phyloP scores from a whole-genome alignment of 208 protist genomes.

The Acanthamoeba sp. region DNA sequence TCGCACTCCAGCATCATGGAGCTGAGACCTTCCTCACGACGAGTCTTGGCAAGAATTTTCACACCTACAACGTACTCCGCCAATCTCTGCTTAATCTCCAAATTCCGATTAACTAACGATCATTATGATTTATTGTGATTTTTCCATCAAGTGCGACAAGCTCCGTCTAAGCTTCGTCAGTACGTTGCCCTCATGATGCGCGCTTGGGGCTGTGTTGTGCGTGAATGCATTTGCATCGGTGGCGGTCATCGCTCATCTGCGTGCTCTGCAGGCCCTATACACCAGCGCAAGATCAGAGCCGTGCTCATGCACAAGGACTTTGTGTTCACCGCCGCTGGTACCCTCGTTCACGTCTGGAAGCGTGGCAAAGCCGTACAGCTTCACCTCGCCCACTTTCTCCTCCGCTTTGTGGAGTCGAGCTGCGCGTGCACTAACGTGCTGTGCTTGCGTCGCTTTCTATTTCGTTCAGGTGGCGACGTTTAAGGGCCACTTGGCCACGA shows the following conservation, averaged over 20 bases:
- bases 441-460: not conserved
- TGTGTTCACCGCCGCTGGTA: conserved; percentile 4
- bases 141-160: conserved; percentile 39
- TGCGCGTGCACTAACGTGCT: not conserved
- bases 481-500: not conserved
- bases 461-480: not conserved
- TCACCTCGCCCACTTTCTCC: not conserved
- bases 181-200: conserved; percentile 19
- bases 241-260: not conserved
- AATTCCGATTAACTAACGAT: not conserved
- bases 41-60: conserved; percentile 68
- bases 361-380: conserved; percentile 19
- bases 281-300: conserved; percentile 27
- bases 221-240: not conserved
- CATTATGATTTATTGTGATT: not conserved
- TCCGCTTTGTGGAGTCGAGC: not conserved
- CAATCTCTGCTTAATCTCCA: not conserved
- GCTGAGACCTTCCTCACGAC: conserved; percentile 60
- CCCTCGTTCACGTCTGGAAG: conserved; percentile 39
- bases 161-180: not conserved
- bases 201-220: not conserved
- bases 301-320: conserved; percentile 38
- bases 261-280: not conserved
- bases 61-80: conserved; percentile 73
- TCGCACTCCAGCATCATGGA: conserved; percentile 28